phyloP scores from a whole-genome alignment of 2,329 filamentous ascomycete genomes.

The Ciborinia camelliae region DNA sequence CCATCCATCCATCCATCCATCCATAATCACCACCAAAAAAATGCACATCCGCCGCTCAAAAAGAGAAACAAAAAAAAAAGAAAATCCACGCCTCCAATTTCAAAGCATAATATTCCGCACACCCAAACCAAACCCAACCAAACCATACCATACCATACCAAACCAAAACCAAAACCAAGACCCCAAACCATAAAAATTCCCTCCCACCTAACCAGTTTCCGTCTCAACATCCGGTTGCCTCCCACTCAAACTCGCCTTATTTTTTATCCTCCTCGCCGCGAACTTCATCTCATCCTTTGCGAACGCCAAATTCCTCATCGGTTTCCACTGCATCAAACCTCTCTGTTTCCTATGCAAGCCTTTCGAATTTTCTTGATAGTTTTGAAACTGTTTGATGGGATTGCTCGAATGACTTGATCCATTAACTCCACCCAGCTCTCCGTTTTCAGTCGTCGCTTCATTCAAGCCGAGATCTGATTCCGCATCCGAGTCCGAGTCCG shows the following conservation, averaged over 20 bases:
- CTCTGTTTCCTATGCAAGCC: slow-evolving; percentile 81
- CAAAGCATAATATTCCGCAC: too few species aligned
- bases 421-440: not conserved
- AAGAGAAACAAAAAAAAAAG: too few species aligned
- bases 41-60: too few species aligned
- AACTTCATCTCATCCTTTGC: slow-evolving; percentile 84
- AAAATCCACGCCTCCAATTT: too few species aligned
- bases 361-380: slow-evolving; percentile 65
- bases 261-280: slow-evolving; percentile 70
- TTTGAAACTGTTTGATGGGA: slow-evolving; percentile 56
- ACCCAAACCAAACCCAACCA: too few species aligned
- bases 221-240: slow-evolving; percentile 57
- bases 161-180: too few species aligned
- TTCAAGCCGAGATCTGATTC: slow-evolving; percentile 55
- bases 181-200: too few species aligned
- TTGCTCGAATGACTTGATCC: slow-evolving; percentile 42
- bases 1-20: too few species aligned
- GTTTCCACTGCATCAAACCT: slow-evolving; percentile 93
- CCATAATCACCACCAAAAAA: too few species aligned
- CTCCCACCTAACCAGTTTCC: slow-evolving; percentile 11
- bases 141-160: too few species aligned
- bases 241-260: slow-evolving; percentile 73
- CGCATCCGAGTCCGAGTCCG: slow-evolving; percentile 27
- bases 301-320: slow-evolving; percentile 80
- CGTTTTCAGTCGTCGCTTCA: slow-evolving; percentile 43